Conservation (phyloP, 2,329 filamentous ascomycete genomes). For the Arthroderma sp. region DNA sequence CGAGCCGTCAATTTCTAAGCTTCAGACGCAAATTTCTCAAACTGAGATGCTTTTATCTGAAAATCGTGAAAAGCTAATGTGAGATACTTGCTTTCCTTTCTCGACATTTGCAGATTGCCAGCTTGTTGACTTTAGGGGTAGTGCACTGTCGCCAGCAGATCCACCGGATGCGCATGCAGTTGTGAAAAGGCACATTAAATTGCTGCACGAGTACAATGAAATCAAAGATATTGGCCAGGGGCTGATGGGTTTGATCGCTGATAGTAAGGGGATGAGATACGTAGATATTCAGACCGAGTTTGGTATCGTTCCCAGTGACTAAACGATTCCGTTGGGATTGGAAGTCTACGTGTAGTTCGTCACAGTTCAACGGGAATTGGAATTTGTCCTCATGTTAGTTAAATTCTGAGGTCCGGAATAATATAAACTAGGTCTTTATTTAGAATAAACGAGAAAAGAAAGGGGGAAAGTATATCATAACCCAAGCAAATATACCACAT, state of each 20-base stretch:
- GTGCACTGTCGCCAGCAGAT: too few species aligned
- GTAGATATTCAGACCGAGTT: constrained; percentile 29
- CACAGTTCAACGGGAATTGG: too few species aligned
- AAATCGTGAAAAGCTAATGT: constrained; percentile 24
- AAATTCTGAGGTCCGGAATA: too few species aligned
- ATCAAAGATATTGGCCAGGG: constrained; percentile 56
- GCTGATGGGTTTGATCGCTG: constrained; percentile 53
- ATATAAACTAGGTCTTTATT: too few species aligned
- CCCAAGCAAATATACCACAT: too few species aligned
- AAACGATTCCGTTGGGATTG: constrained; percentile 2
- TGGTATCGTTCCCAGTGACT: constrained; percentile 27
- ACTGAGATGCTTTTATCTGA: constrained; percentile 24
- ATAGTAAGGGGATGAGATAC: constrained; percentile 45
- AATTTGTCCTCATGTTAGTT: too few species aligned
- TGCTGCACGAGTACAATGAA: constrained; percentile 58
- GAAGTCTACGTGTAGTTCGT: too few species aligned
- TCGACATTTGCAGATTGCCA: too few species aligned
- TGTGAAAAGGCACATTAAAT: constrained; percentile 49
- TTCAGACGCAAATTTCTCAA: constrained; percentile 30
- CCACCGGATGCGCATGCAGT: constrained; percentile 36
- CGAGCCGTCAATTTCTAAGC: constrained; percentile 34
- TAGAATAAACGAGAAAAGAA: too few species aligned
- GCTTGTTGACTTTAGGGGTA: too few species aligned
- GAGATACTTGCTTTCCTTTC: constrained; percentile 8
- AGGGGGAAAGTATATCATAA: too few species aligned